A percentile compares a stretch with the other conserved stretches of the same genome.
phyloP scores from a whole-genome alignment of 306 rosid genomes.

The Malus sieversii region DNA sequence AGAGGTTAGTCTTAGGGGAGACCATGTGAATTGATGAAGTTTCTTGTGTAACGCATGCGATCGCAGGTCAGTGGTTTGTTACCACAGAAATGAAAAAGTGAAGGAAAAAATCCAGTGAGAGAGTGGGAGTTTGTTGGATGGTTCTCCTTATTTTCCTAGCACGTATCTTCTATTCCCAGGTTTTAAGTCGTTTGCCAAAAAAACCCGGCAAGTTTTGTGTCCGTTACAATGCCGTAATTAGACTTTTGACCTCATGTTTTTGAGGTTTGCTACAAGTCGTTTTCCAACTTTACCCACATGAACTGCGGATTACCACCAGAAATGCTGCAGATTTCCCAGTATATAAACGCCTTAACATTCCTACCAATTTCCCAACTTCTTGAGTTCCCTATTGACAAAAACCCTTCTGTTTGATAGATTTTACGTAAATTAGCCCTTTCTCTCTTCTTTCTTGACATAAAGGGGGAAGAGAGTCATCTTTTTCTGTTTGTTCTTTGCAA shows the following conservation, averaged over 20 bases:
- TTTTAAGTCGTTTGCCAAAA: not conserved
- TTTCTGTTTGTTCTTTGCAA: not conserved
- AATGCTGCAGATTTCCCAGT: not conserved
- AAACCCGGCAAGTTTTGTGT: not conserved
- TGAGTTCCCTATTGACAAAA: not conserved
- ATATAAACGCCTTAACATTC: not conserved
- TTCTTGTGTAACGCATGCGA: too few species aligned
- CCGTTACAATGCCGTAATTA: not conserved
- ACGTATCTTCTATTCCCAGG: not conserved
- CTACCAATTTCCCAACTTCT: not conserved
- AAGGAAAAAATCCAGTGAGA: too few species aligned
- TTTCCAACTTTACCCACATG: not conserved
- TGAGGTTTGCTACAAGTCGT: not conserved
- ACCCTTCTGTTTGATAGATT: not conserved
- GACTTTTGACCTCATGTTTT: not conserved
- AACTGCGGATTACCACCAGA: not conserved
- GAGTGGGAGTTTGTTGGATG: not conserved
- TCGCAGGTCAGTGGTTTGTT: too few species aligned
- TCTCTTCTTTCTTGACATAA: slow-evolving; percentile 41
- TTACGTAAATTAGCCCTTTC: slow-evolving; percentile 1
- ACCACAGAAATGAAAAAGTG: too few species aligned
- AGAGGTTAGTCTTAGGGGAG: too few species aligned
- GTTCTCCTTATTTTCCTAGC: not conserved
- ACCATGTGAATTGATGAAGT: too few species aligned
- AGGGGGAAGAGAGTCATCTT: slow-evolving; percentile 25